phyloP scores from a whole-genome alignment of 1,284 basidiomycete genomes.

The Puccinia polysora region DNA sequence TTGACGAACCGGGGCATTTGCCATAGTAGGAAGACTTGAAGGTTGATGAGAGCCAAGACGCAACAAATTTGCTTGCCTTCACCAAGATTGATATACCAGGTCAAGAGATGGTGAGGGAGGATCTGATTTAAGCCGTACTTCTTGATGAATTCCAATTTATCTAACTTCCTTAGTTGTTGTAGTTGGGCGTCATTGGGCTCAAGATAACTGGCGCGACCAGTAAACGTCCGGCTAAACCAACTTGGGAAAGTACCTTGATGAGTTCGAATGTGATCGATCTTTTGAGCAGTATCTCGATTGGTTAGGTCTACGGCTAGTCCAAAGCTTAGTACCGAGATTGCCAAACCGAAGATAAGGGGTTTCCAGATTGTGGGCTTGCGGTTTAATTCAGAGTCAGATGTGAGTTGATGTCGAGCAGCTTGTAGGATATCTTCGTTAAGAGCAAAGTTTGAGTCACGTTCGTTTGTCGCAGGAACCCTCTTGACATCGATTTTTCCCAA shows the following conservation, averaged over 20 bases:
- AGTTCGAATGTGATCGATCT: slow-evolving; percentile 28
- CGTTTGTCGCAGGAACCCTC: slow-evolving; percentile 13
- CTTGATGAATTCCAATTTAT: slow-evolving; percentile 28
- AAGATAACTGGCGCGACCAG: slow-evolving; percentile 1
- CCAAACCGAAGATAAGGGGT: slow-evolving; percentile 20
- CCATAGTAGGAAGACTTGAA: slow-evolving; percentile 28
- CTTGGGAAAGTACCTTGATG: slow-evolving; percentile 25
- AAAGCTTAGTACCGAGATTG: slow-evolving; percentile 15
- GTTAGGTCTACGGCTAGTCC: slow-evolving; percentile 28
- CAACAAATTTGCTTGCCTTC: slow-evolving; percentile 38
- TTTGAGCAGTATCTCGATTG: slow-evolving; percentile 31
- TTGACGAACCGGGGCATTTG: slow-evolving; percentile 30
- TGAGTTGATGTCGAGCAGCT: slow-evolving; percentile 8
- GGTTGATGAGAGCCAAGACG: slow-evolving; percentile 24
- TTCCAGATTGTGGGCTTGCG: slow-evolving; percentile 29
- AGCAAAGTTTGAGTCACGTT: slow-evolving; percentile 12
- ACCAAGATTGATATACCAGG: slow-evolving; percentile 35
- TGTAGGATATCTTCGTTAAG: slow-evolving; percentile 9
- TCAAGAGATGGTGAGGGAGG: slow-evolving; percentile 23
- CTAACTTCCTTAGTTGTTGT: slow-evolving; percentile 31
- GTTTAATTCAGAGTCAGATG: background rate
- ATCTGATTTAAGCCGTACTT: slow-evolving; percentile 33
- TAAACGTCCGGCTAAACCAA: slow-evolving; percentile 29
- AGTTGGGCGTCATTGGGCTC: slow-evolving; percentile 32
- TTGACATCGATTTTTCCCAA: slow-evolving; percentile 37